Evolutionary conservation across 2,329 filamentous ascomycete genomes (phyloP).

Genomic region (Pseudogymnoascus sp.): DNA sequence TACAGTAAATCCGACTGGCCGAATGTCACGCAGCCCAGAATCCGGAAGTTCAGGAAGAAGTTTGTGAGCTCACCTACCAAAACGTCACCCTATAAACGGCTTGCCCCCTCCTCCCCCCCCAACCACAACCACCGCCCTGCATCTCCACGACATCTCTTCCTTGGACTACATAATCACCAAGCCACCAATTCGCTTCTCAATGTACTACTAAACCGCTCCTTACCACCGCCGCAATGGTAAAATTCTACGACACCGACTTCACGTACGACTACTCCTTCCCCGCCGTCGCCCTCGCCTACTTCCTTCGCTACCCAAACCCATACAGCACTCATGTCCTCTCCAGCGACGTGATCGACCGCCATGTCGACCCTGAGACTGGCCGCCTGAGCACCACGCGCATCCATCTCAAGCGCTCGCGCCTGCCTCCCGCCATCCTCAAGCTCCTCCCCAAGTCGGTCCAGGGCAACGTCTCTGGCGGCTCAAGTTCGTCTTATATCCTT

Average conservation of each 20-base stretch:
- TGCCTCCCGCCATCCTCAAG: constrained; percentile 67
- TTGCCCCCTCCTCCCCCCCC: constrained; percentile 8
- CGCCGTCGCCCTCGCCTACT: constrained; percentile 80
- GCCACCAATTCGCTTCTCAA: background rate
- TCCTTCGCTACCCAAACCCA: constrained; percentile 80
- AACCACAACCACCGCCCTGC: constrained; percentile 13
- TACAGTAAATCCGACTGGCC: background rate
- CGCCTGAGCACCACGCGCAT: constrained; percentile 70
- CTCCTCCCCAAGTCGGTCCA: constrained; percentile 59
- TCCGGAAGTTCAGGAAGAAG: constrained; percentile 7
- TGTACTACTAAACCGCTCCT: constrained; percentile 9
- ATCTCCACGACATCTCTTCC: constrained; percentile 10
- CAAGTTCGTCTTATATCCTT: constrained; percentile 64
- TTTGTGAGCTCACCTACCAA: constrained; percentile 7
- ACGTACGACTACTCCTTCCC: constrained; percentile 75
- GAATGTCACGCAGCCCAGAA: constrained; percentile 4
- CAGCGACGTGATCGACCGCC: constrained; percentile 71
- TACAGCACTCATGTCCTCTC: constrained; percentile 76
- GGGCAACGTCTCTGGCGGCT: constrained; percentile 48
- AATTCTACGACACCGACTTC: constrained; percentile 47
- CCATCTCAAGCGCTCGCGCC: constrained; percentile 72
- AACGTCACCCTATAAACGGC: background rate
- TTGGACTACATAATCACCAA: background rate
- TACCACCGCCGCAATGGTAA: constrained; percentile 24
- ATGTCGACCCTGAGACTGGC: constrained; percentile 64